phyloP scores from a whole-genome alignment of 164 flowering plant species.

The Dillenia turbinata region DNA sequence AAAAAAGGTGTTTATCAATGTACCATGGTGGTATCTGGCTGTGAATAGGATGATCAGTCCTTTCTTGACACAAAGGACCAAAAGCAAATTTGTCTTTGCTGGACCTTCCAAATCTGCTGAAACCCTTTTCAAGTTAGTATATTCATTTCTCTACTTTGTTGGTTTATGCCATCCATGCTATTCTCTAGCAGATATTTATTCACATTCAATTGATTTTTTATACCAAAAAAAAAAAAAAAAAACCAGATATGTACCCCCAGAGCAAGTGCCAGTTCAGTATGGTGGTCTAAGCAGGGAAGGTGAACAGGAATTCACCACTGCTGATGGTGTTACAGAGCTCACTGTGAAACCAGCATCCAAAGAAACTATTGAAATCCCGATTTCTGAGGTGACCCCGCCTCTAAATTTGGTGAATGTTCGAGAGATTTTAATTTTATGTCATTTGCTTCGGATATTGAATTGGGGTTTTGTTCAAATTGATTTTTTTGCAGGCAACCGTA shows the following conservation, averaged over 20 bases:
- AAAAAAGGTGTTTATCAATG: constrained; percentile 77
- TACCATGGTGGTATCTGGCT: constrained; percentile 97
- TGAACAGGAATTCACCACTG: constrained; percentile 56
- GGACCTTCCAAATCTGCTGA: constrained; percentile 83
- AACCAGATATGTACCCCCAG: constrained; percentile 81
- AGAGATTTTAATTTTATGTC: background rate
- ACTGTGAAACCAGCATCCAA: constrained; percentile 64
- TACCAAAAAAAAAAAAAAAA: background rate
- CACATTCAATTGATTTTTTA: background rate
- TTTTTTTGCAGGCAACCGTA: constrained; percentile 34
- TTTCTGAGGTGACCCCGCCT: constrained; percentile 48
- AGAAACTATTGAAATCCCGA: constrained; percentile 64
- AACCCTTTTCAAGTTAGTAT: constrained; percentile 81
- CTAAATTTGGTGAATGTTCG: background rate
- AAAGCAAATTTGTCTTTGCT: constrained; percentile 94
- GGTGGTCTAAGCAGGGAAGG: constrained; percentile 73
- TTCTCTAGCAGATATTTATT: background rate
- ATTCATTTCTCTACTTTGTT: background rate
- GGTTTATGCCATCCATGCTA: background rate
- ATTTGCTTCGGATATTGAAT: background rate
- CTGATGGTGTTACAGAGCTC: constrained; percentile 63
- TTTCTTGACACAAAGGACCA: constrained; percentile 82
- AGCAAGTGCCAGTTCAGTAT: constrained; percentile 73
- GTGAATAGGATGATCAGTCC: constrained; percentile 75
- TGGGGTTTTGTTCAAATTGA: background rate